A percentile compares a stretch with the other conserved stretches of the same genome.
These are phyloP conservation scores for Aureobasidium lini DNA, from an alignment of 2,329 filamentous ascomycete genomes.

Conservation along the genomic window DNA sequence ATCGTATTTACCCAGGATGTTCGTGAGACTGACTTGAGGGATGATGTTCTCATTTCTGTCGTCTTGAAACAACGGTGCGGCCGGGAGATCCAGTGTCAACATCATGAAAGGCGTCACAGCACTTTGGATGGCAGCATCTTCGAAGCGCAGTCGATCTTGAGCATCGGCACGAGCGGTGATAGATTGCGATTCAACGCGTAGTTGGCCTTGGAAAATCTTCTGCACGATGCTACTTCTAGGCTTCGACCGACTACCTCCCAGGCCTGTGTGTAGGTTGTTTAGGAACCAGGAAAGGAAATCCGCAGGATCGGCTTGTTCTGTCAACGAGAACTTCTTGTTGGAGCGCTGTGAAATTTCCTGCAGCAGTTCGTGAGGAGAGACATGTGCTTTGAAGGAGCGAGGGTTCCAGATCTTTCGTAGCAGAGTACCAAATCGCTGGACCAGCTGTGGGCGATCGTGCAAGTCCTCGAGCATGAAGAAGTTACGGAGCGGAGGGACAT, in stretches of 20 bases:
- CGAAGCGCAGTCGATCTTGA: constrained; percentile 81
- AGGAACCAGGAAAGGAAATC: constrained; percentile 97
- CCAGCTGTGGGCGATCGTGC: constrained; percentile 65
- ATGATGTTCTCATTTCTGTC: constrained; percentile 94
- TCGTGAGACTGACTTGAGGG: constrained; percentile 76
- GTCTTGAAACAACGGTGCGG: constrained; percentile 92
- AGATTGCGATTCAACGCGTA: constrained; percentile 87
- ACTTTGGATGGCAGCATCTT: constrained; percentile 78
- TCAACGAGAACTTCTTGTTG: constrained; percentile 86
- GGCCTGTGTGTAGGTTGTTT: constrained; percentile 84
- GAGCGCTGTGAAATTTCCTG: constrained; percentile 89
- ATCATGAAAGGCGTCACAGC: constrained; percentile 78
- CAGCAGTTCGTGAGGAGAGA: constrained; percentile 92
- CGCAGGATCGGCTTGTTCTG: constrained; percentile 85
- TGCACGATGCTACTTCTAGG: constrained; percentile 82
- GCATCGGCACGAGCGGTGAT: constrained; percentile 88
- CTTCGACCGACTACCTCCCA: constrained; percentile 84
- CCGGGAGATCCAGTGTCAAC: constrained; percentile 84
- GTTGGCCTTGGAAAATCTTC: constrained; percentile 82
- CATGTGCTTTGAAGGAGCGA: constrained; percentile 89
- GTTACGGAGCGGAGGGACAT: constrained; percentile 83
- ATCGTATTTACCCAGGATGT: constrained; percentile 87
- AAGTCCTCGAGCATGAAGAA: constrained; percentile 86
- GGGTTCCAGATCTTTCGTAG: constrained; percentile 98
- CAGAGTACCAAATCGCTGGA: constrained; percentile 78